Conservation (phyloP, 805 yeast species). For the Suhomyces pyralidae region DNA sequence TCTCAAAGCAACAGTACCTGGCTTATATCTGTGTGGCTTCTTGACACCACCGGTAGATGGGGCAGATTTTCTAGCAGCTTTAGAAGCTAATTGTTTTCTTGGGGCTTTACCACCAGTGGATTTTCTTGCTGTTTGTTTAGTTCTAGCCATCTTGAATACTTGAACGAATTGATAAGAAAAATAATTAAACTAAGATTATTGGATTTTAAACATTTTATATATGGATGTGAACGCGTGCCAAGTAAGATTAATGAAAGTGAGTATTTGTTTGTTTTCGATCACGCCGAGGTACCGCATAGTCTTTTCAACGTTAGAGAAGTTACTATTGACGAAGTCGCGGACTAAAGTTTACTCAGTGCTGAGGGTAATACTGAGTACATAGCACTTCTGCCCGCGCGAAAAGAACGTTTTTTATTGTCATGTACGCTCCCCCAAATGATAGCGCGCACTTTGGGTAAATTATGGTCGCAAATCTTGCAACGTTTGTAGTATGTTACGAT, state of each 20-base stretch:
- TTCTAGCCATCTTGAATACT: conserved; percentile 69
- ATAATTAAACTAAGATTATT: neutral
- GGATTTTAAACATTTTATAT: neutral
- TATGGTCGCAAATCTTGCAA: neutral
- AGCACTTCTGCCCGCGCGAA: conserved; percentile 1
- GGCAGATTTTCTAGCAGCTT: conserved; percentile 91
- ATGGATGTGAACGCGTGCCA: neutral
- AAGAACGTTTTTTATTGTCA: neutral
- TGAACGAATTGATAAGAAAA: neutral
- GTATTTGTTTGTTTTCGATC: neutral
- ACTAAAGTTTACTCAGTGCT: neutral
- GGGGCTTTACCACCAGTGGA: conserved; percentile 96
- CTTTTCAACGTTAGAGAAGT: neutral
- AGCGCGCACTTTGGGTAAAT: neutral
- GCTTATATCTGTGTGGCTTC: conserved; percentile 95
- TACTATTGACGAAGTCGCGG: neutral
- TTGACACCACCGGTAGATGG: conserved; percentile 92
- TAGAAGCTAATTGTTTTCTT: conserved; percentile 89
- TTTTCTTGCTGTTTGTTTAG: conserved; percentile 92
- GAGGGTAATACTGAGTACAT: neutral
- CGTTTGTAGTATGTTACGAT: neutral
- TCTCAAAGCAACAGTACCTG: conserved; percentile 95
- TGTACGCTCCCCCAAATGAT: neutral
- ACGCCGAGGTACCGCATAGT: neutral
- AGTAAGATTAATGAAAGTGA: neutral